These are phyloP conservation scores for Fusarium anguioides DNA, from an alignment of 2,329 filamentous ascomycete species.

Conservation along the genomic window DNA sequence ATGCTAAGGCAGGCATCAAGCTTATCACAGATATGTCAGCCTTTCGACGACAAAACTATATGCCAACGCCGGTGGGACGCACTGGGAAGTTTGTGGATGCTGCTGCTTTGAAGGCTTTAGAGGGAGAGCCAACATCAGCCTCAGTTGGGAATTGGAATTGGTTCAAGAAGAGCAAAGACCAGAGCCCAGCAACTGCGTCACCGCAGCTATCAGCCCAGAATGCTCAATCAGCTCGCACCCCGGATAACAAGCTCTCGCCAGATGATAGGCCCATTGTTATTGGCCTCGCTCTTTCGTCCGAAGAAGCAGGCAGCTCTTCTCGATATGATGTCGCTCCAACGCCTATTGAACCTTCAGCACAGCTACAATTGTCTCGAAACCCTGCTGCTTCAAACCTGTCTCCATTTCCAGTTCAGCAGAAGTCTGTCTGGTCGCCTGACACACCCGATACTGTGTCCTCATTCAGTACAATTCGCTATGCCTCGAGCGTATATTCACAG, in stretches of 20 bases:
- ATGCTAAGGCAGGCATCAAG: constrained; percentile 71
- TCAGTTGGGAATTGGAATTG: constrained; percentile 69
- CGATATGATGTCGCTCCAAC: constrained; percentile 55
- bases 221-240: constrained; percentile 40
- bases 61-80: constrained; percentile 46
- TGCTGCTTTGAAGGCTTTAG: constrained; percentile 69
- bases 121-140: constrained; percentile 64
- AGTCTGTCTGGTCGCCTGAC: constrained; percentile 71
- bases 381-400: constrained; percentile 26
- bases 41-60: constrained; percentile 58
- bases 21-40: constrained; percentile 76
- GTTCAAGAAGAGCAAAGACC: constrained; percentile 58
- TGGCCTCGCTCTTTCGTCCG: constrained; percentile 72
- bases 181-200: constrained; percentile 44
- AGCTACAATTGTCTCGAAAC: constrained; percentile 9
- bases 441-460: constrained; percentile 63
- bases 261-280: constrained; percentile 78
- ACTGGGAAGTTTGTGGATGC: constrained; percentile 66
- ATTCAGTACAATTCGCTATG: constrained; percentile 55
- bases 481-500: constrained; percentile 73
- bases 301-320: constrained; percentile 53
- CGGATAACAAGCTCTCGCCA: constrained; percentile 68
- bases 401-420: constrained; percentile 48
- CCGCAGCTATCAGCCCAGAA: constrained; percentile 43
- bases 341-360: constrained; percentile 29